Evolutionary conservation across 179 eudicot genomes (phyloP).

Genomic region (Vitellaria paradoxa): DNA sequence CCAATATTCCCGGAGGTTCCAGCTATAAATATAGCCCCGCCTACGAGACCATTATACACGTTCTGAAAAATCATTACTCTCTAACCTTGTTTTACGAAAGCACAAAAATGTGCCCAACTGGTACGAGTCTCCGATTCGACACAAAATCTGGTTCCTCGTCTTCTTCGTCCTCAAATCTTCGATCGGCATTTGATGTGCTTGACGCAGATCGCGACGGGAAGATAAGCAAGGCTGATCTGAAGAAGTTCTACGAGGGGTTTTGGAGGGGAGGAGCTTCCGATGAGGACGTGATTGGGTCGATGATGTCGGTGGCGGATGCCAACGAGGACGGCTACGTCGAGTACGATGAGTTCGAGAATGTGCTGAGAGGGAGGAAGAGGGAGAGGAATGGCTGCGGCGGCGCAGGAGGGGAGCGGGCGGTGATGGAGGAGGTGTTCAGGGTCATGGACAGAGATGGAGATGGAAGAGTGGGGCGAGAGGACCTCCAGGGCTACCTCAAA

Average conservation of each 20-base stretch:
- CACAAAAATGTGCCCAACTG: conserved; percentile 69
- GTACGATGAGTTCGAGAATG: conserved; percentile 70
- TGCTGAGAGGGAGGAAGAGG: conserved; percentile 24
- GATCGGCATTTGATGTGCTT: conserved; percentile 60
- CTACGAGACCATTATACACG: too few species aligned
- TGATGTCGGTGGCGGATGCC: conserved; percentile 73
- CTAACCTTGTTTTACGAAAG: background rate
- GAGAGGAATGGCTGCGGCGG: too few species aligned
- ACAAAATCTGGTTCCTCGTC: background rate
- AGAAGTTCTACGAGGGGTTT: conserved; percentile 39
- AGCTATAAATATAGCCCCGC: too few species aligned
- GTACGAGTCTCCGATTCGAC: conserved; percentile 28
- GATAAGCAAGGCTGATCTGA: conserved; percentile 72
- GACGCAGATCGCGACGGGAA: conserved; percentile 77
- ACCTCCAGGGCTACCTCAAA: conserved; percentile 46
- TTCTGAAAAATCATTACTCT: too few species aligned
- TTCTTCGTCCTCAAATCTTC: conserved; percentile 28
- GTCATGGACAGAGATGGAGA: conserved; percentile 85
- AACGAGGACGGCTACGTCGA: conserved; percentile 69
- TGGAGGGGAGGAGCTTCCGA: conserved; percentile 23
- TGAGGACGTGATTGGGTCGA: conserved; percentile 55
- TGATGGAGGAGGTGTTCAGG: conserved; percentile 73
- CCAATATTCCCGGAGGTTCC: too few species aligned
- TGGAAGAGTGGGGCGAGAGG: conserved; percentile 64
- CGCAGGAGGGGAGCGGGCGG: conserved; percentile 11